Evolutionary conservation across 1,139 yeast species (phyloP), one percentile per base, ranked within the genome.

Genomic region (Zhuliangozyma parablackwelliae): DNA sequence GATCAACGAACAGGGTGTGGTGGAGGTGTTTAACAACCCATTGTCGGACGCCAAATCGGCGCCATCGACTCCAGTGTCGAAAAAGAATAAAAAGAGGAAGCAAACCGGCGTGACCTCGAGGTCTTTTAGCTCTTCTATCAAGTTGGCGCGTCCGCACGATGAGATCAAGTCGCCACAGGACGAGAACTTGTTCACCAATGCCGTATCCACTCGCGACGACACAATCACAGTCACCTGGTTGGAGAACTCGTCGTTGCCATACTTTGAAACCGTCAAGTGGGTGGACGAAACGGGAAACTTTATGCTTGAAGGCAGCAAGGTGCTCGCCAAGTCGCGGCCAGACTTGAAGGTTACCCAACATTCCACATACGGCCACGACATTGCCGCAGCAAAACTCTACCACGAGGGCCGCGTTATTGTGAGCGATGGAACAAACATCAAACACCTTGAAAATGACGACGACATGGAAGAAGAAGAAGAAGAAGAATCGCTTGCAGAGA

Each of bases 331-430:
- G 53, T 54, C 70, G 16, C 69, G 65, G 45, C 65, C 62, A 34
- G 61, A 51, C 38, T 38, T 61, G 27, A 63, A 59, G 37, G 45
- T 60, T 2, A 51, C 65, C 8, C 63, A 67, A 21, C 73, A 71
- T 46, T 71, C 70, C 44, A 53, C 73, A 1, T 65, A 68, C 40
- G 88, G 87, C 5, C 78, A 75, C 42, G 96, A 87, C 61, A 56
- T 78, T 3, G 89, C 96, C 2, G 81, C 95, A 0, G 72, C 83
- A 1, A 72, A 66, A 33, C 71, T 65, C 24, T 92, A 89, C 56
- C 76, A 72, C 38, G 97, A 90, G 57, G 76, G 78, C 29, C 71
- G 76, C 44, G 80, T 95, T 1, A 69, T 75, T 24, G 72, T 83
- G 3, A 69, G 80, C 6, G 78, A 80, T 44, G 89, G 94, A 45